Evolutionary conservation across 495 filamentous ascomycete species (phyloP).

Genomic region (Neurospora sp.): DNA sequence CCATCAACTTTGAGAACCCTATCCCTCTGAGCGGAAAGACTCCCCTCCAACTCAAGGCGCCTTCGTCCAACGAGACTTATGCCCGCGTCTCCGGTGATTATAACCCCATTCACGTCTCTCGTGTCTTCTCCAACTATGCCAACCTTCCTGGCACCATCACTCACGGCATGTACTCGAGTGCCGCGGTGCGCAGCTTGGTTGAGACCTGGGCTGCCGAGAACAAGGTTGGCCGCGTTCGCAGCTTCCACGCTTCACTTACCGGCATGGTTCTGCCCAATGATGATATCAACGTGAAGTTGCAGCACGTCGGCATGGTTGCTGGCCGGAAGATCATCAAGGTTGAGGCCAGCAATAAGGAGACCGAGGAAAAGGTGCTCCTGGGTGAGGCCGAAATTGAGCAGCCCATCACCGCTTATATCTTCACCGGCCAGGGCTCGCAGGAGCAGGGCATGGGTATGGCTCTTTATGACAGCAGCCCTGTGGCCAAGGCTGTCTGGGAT

Average conservation of each 20-base stretch:
- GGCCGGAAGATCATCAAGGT: slow-evolving; percentile 99
- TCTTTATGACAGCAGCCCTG: slow-evolving; percentile 80
- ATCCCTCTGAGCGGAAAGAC: slow-evolving; percentile 93
- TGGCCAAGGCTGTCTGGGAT: slow-evolving; percentile 97
- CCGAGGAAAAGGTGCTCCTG: slow-evolving; percentile 86
- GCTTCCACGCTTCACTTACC: slow-evolving; percentile 88
- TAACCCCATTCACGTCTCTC: slow-evolving; percentile 97
- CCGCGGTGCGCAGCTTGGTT: slow-evolving; percentile 92
- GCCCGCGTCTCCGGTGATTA: slow-evolving; percentile 95
- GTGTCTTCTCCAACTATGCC: slow-evolving; percentile 91
- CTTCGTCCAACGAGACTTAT: slow-evolving; percentile 96
- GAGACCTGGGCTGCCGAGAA: slow-evolving; percentile 99
- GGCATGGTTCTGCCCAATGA: slow-evolving; percentile 98
- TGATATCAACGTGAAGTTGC: slow-evolving; percentile 81
- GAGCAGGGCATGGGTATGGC: slow-evolving; percentile 99
- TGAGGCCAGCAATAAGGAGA: slow-evolving; percentile 85
- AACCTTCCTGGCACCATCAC: slow-evolving; percentile 94
- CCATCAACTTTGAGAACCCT: slow-evolving; percentile 91
- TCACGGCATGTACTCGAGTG: slow-evolving; percentile 98
- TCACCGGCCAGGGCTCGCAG: slow-evolving; percentile 95
- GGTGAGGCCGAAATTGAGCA: slow-evolving; percentile 98
- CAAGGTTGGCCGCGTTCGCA: slow-evolving; percentile 91
- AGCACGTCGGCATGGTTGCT: slow-evolving; percentile 95
- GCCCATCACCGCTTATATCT: slow-evolving; percentile 93
- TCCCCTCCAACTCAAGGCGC: slow-evolving; percentile 73